A percentile compares a stretch with the other conserved stretches of the same genome.
These are phyloP conservation scores for Eucalyptus fibrosa DNA, from an alignment of 345 rosid species.

Conservation along the genomic window DNA sequence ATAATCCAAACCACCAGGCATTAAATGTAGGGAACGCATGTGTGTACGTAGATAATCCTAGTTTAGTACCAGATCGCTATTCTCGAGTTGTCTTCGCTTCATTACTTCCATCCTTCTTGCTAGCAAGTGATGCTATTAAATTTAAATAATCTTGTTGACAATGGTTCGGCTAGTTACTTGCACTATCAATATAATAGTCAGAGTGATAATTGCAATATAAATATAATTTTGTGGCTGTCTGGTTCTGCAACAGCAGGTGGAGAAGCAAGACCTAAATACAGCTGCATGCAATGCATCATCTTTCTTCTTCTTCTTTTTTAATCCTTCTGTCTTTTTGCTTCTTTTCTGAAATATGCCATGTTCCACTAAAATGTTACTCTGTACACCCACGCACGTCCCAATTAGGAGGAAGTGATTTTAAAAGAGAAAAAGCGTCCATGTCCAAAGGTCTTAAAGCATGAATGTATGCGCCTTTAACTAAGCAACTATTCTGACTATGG, in stretches of 20 bases:
- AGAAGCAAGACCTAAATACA: not conserved
- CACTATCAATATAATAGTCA: not conserved
- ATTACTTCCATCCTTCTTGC: not conserved
- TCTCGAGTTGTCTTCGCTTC: not conserved
- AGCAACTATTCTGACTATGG: not conserved
- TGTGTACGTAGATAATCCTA: not conserved
- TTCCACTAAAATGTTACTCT: not conserved
- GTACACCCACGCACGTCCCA: not conserved
- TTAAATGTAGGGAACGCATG: not conserved
- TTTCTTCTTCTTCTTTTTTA: not conserved
- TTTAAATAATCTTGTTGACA: not conserved
- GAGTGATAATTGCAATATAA: not conserved
- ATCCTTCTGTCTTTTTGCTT: not conserved
- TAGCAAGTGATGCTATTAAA: not conserved
- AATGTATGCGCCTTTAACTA: not conserved
- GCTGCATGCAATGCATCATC: not conserved
- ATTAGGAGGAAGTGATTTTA: not conserved
- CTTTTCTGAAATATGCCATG: not conserved
- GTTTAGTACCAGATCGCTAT: not conserved
- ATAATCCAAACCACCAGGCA: not conserved
- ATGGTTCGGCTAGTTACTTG: not conserved
- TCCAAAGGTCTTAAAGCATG: not conserved
- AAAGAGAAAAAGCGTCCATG: not conserved
- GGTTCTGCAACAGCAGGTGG: not conserved
- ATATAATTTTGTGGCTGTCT: not conserved